Evolutionary conservation across 2,329 filamentous ascomycete genomes (phyloP).

Genomic region (Penicillium sp.): DNA sequence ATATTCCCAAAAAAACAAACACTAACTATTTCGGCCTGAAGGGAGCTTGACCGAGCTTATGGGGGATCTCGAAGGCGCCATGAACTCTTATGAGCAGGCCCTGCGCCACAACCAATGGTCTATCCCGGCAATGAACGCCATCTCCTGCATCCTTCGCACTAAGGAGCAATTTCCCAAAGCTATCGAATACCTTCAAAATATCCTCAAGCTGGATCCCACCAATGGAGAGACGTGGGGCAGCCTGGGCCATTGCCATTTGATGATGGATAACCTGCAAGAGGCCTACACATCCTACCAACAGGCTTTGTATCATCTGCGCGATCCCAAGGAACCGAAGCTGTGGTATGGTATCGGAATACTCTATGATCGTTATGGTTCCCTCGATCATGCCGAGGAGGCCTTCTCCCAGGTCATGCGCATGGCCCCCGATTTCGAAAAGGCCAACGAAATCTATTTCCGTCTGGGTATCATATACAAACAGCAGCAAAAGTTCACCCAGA

Average conservation of each 20-base stretch:
- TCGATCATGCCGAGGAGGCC: slow-evolving; percentile 95
- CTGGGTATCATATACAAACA: slow-evolving; percentile 99
- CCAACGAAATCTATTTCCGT: slow-evolving; percentile 97
- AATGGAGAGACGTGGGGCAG: slow-evolving; percentile 98
- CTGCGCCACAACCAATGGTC: slow-evolving; percentile 83
- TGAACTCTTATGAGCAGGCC: slow-evolving; percentile 84
- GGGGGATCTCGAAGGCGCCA: slow-evolving; percentile 81
- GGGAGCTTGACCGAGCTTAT: slow-evolving; percentile 82
- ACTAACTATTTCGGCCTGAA: slow-evolving; percentile 36
- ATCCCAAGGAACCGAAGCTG: slow-evolving; percentile 95
- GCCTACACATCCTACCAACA: slow-evolving; percentile 96
- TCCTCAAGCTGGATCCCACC: slow-evolving; percentile 78
- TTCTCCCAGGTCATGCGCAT: slow-evolving; percentile 99
- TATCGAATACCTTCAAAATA: slow-evolving; percentile 85
- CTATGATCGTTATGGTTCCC: slow-evolving; percentile 91
- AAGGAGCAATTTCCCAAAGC: slow-evolving; percentile 92
- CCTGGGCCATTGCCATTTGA: slow-evolving; percentile 93
- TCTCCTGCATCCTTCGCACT: slow-evolving; percentile 82
- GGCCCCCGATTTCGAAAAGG: slow-evolving; percentile 96
- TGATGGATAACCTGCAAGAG: slow-evolving; percentile 97
- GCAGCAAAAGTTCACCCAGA: slow-evolving; percentile 86
- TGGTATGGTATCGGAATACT: slow-evolving; percentile 99
- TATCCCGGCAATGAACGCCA: slow-evolving; percentile 85
- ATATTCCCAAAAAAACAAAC: not conserved
- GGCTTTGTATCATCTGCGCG: slow-evolving; percentile 83